Base-by-base conservation (phyloP, 192 early-diverging fungal genomes). In the Gryganskiella cystojenkinii region DNA sequence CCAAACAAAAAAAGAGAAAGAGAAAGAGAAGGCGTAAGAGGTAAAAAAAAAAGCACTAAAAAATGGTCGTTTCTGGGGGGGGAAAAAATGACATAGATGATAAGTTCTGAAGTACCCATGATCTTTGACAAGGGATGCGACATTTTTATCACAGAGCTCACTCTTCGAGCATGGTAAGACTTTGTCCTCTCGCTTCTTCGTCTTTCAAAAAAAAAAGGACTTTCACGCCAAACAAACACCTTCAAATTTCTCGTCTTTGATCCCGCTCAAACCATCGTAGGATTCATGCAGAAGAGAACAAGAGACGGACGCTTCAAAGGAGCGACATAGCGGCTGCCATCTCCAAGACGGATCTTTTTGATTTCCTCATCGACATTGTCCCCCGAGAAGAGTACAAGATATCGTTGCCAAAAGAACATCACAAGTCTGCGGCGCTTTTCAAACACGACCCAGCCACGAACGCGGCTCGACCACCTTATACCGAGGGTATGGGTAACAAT, bases 281-380 rank as follows among this genome's bases (percentile, higher is more conserved):
- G 94, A 90, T 95, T 49, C 92, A 95, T 50, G 94, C 97, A 4
- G 97, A 99, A 83, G 95, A 98, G 74, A 96, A 95, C 79, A 99
- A 99, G 81, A 87, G 97, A 30, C 90, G 97, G 42, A 99, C 97
- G 8, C 80, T 99, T 45, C 97, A 98, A 83, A 81, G 95, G 50
- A 91, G 90, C 43, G 97, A 99, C 68, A 93, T 97, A 28, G 93
- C 94, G 20, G 89, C 89, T 37, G 97, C 96, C 0, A 90, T 97
- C 20, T 87, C 89, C 61, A 93, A 95, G 67, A 89, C 90, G 35
- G 97, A 99, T 72, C 93, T 93, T 92, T 99, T 95, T 86, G 97
- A 99, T 68, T 99, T 99, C 79, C 80, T 99, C 68, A 97, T 99
- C 67, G 97, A 99, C 53, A 95, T 99, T 80, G 95, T 99, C 10